A percentile compares a stretch with the other conserved stretches of the same genome.
Evolutionary conservation across 345 rosid species (phyloP).

Genomic region (Eucalyptus fibrosa): DNA sequence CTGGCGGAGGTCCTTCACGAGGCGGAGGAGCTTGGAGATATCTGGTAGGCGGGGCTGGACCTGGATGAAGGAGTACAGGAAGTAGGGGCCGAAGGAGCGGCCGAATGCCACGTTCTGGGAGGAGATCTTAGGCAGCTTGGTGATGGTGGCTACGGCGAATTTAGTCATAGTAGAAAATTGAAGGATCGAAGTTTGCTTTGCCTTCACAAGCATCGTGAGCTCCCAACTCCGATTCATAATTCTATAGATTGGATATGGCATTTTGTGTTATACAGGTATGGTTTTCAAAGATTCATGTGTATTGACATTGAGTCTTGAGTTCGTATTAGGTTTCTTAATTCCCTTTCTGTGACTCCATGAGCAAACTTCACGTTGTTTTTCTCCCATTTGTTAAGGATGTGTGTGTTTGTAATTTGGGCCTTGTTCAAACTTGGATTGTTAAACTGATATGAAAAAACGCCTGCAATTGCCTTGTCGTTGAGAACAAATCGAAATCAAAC

Average conservation of each 20-base stretch:
- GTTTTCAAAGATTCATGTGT: not conserved
- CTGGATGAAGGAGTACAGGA: not conserved
- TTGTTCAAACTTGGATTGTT: not conserved
- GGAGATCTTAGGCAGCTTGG: not conserved
- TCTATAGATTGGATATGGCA: not conserved
- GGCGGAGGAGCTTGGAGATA: not conserved
- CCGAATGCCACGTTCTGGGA: not conserved
- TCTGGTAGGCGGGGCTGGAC: fast-evolving
- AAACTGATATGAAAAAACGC: too few species aligned
- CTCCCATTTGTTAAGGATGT: not conserved
- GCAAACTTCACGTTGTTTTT: not conserved
- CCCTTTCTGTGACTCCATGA: not conserved
- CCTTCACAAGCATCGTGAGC: not conserved
- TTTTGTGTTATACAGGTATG: not conserved
- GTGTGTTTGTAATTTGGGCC: not conserved
- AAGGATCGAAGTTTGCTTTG: not conserved
- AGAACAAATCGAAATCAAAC: not conserved
- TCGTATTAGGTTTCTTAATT: too few species aligned
- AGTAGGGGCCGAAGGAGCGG: not conserved
- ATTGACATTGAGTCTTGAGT: not conserved
- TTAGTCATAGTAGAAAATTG: not conserved
- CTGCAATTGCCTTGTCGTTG: not conserved
- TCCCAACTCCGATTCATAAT: not conserved
- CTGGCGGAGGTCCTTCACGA: too few species aligned
- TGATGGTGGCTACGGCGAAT: not conserved